Percentiles rank a stretch among this genome's conserved stretches.
These are phyloP conservation scores for Xylariales sp. DNA, from an alignment of 2,329 filamentous ascomycete genomes.

Conservation along the genomic window DNA sequence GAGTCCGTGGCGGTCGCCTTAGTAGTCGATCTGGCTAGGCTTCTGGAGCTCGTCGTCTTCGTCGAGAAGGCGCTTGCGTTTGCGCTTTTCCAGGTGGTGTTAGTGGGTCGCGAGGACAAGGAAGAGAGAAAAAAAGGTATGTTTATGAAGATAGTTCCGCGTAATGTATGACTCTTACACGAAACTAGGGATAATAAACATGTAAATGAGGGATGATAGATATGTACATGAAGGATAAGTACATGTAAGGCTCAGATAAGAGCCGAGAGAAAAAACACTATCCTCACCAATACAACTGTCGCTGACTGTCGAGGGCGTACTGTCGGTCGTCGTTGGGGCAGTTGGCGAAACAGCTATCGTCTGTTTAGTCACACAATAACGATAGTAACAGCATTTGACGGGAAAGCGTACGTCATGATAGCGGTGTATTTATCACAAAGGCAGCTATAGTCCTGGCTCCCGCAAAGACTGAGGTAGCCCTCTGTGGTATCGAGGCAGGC, in stretches of 20 bases:
- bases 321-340: slow-evolving; percentile 62
- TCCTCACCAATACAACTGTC: slow-evolving; percentile 48
- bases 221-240: not conserved
- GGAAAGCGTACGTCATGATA: slow-evolving; percentile 58
- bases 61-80: slow-evolving; percentile 48
- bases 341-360: slow-evolving; percentile 69
- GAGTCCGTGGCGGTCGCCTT: not conserved
- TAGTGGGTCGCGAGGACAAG: not conserved
- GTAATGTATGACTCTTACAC: too few relatives aligned
- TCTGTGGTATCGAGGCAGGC: slow-evolving; percentile 52
- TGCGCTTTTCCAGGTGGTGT: slow-evolving; percentile 36
- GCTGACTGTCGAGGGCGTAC: slow-evolving; percentile 41
- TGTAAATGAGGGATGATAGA: too few relatives aligned
- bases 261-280: not conserved
- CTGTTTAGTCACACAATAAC: not conserved
- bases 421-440: slow-evolving; percentile 67
- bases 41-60: slow-evolving; percentile 33
- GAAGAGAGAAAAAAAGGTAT: not conserved
- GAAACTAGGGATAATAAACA: too few relatives aligned
- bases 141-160: too few relatives aligned
- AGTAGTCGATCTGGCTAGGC: not conserved
- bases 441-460: slow-evolving; percentile 56
- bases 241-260: too few relatives aligned
- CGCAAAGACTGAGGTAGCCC: slow-evolving; percentile 51
- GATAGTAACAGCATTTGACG: not conserved